phyloP scores from a whole-genome alignment of 2,329 filamentous ascomycete species.

The Penicillium brasilianum region DNA sequence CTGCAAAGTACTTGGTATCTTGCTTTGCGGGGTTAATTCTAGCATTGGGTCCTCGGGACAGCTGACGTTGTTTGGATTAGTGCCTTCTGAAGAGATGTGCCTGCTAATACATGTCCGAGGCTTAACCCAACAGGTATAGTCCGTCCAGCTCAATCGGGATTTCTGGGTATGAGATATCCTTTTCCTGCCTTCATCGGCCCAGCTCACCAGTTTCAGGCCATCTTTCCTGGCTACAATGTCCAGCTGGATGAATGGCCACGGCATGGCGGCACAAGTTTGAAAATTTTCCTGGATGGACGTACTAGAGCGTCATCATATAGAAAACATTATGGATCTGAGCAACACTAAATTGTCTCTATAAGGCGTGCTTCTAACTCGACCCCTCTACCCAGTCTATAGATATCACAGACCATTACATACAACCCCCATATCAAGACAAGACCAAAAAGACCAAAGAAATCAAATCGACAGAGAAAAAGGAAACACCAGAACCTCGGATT shows the following conservation, averaged over 20 bases:
- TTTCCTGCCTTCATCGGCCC: neutral
- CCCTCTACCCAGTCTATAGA: conserved; percentile 6
- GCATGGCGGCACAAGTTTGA: too few relatives aligned
- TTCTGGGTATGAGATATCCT: neutral
- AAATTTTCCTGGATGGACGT: too few relatives aligned
- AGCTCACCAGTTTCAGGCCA: neutral
- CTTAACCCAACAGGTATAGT: neutral
- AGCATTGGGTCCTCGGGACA: neutral
- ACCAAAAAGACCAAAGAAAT: conserved; percentile 8
- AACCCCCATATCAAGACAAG: neutral
- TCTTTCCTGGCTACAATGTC: neutral
- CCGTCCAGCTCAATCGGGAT: neutral
- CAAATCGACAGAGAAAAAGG: conserved; percentile 15
- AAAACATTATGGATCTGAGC: neutral
- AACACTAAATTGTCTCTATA: neutral
- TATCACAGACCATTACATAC: conserved; percentile 1
- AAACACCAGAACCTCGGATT: conserved; percentile 24
- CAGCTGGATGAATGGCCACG: too few relatives aligned
- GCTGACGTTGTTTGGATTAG: neutral
- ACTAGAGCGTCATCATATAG: too few relatives aligned
- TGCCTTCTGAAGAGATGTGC: neutral
- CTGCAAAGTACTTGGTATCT: neutral
- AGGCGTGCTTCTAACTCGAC: neutral
- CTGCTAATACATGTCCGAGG: neutral
- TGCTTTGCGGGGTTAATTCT: neutral